Evolutionary conservation across 306 rosid genomes (phyloP).

Genomic region (Argentina anserina): DNA sequence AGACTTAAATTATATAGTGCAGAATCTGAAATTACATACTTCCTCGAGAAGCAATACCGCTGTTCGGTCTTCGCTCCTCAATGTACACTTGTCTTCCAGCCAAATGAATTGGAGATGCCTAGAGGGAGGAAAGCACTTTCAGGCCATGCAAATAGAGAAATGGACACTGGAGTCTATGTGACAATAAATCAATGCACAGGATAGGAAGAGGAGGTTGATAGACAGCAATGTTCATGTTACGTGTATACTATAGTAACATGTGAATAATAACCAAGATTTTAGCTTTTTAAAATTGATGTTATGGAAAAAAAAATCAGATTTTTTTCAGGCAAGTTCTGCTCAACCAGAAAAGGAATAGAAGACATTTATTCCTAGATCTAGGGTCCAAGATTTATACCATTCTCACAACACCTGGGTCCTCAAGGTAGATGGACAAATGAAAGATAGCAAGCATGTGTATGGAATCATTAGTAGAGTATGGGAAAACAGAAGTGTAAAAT

Average conservation of each 20-base stretch:
- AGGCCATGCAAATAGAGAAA: conserved; percentile 6
- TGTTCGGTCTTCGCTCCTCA: conserved; percentile 91
- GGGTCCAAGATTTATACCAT: background rate
- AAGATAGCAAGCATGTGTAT: background rate
- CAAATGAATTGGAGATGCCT: conserved; percentile 91
- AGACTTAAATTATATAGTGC: background rate
- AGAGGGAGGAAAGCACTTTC: conserved; percentile 21
- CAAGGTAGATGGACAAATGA: background rate
- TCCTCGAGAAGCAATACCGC: conserved; percentile 56
- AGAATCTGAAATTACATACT: conserved; percentile 42
- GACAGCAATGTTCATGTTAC: background rate
- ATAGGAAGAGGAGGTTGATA: background rate
- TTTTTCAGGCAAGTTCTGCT: background rate
- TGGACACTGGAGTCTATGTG: background rate
- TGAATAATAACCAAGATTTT: background rate
- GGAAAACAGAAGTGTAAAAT: background rate
- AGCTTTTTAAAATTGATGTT: background rate
- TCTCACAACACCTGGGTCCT: background rate
- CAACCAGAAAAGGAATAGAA: background rate
- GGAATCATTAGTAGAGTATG: background rate
- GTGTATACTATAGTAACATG: background rate
- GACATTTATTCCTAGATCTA: background rate
- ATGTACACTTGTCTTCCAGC: conserved; percentile 89
- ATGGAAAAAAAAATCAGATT: background rate
- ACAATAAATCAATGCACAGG: background rate